These are phyloP conservation scores for Bruguiera sexangula DNA, from an alignment of 345 rosid species.

Conservation along the genomic window DNA sequence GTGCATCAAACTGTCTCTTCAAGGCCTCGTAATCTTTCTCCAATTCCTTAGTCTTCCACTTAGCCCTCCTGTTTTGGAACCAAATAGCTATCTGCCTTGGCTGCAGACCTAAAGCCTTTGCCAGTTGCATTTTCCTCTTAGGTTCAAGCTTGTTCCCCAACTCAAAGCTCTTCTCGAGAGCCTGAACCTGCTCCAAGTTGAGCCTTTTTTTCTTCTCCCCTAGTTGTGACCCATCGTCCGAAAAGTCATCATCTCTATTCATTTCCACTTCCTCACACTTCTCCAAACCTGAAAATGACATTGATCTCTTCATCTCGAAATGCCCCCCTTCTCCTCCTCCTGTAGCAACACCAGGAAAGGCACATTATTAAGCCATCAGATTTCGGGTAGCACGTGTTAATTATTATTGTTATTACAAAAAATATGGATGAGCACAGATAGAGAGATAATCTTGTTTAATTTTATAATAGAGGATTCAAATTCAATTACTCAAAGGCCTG, in stretches of 20 bases:
- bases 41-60: constrained; percentile 37
- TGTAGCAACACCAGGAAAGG: constrained; percentile 16
- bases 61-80: constrained; percentile 38
- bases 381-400: too few species aligned
- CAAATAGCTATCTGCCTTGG: constrained; percentile 38
- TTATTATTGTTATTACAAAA: too few species aligned
- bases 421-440: too few species aligned
- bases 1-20: constrained; percentile 32
- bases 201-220: constrained; percentile 41
- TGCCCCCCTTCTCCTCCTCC: constrained; percentile 39
- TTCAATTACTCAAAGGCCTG: too few species aligned
- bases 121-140: constrained; percentile 35
- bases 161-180: constrained; percentile 36
- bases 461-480: too few species aligned
- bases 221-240: constrained; percentile 54
- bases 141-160: constrained; percentile 37
- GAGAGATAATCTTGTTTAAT: too few species aligned
- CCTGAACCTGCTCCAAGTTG: constrained; percentile 33
- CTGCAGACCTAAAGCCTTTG: constrained; percentile 33
- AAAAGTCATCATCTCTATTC: constrained; percentile 61
- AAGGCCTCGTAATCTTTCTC: constrained; percentile 34
- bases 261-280: constrained; percentile 39
- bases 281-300: constrained; percentile 64
- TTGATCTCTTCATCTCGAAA: constrained; percentile 74
- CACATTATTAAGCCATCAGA: too few species aligned